These are phyloP conservation scores for Corymbia calophylla DNA, from an alignment of 441 rosid genomes.

Conservation along the genomic window DNA sequence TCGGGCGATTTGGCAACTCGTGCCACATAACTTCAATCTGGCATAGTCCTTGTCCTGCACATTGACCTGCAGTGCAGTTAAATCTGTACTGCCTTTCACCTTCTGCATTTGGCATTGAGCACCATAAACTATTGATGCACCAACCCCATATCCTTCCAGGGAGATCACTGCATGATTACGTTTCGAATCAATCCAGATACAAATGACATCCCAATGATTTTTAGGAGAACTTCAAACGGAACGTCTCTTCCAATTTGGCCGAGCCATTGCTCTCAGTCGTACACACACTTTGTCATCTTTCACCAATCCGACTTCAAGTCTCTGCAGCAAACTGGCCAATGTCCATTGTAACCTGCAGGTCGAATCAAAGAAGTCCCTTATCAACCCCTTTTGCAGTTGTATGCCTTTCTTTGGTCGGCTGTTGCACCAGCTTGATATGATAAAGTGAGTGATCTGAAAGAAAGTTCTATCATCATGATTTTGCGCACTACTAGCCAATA, in stretches of 20 bases:
- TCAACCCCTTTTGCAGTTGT: not conserved
- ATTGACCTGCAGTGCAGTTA: not conserved
- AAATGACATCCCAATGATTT: not conserved
- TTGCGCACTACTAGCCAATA: not conserved
- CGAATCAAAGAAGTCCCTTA: not conserved
- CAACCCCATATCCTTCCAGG: not conserved
- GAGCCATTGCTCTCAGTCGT: not conserved
- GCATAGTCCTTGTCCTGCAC: not conserved
- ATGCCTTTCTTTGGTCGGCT: not conserved
- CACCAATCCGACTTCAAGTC: not conserved
- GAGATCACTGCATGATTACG: not conserved
- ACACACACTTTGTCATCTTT: not conserved
- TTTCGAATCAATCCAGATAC: not conserved
- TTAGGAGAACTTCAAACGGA: not conserved
- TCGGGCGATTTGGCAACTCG: not conserved
- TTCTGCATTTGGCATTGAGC: not conserved
- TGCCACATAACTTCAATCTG: not conserved
- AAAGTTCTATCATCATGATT: not conserved
- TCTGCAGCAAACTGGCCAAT: not conserved
- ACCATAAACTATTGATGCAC: not conserved
- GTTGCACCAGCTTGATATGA: not conserved
- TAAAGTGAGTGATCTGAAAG: not conserved
- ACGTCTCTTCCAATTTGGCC: not conserved
- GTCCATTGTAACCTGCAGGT: not conserved
- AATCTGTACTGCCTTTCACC: not conserved